These are phyloP conservation scores for Candida ficus DNA, from an alignment of 805 yeast species.

Conservation along the genomic window DNA sequence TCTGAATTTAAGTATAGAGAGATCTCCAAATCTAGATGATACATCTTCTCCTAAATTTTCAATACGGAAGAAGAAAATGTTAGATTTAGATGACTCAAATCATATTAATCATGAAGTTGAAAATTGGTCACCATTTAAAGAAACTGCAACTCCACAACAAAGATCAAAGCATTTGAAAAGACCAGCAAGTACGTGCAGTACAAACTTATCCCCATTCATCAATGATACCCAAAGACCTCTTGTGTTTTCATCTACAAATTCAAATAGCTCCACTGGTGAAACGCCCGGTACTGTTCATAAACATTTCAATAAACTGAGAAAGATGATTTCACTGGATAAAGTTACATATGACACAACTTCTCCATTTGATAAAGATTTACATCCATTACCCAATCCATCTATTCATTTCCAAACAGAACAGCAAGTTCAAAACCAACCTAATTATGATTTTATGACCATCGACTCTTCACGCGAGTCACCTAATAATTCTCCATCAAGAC, in stretches of 20 bases:
- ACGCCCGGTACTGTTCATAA: conserved; percentile 25
- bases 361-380: conserved; percentile 20
- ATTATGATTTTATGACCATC: conserved; percentile 8
- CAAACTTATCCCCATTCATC: conserved; percentile 24
- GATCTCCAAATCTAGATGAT: conserved; percentile 22
- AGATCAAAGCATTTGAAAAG: conserved; percentile 19
- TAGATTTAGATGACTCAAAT: conserved; percentile 19
- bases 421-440: neutral
- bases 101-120: conserved; percentile 21
- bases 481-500: conserved; percentile 28
- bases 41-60: conserved; percentile 21
- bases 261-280: conserved; percentile 11
- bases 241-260: conserved; percentile 14
- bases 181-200: conserved; percentile 25
- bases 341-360: conserved; percentile 15
- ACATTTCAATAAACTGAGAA: conserved; percentile 25
- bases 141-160: conserved; percentile 22
- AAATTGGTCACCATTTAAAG: conserved; percentile 28
- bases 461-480: conserved; percentile 16
- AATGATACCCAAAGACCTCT: conserved; percentile 23
- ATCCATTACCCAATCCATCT: conserved; percentile 25
- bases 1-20: conserved; percentile 43
- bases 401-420: conserved; percentile 14
- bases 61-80: conserved; percentile 16
- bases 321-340: conserved; percentile 24